Conservation (phyloP, 2,329 filamentous ascomycete genomes). For the Basipetospora chlamydospora region DNA sequence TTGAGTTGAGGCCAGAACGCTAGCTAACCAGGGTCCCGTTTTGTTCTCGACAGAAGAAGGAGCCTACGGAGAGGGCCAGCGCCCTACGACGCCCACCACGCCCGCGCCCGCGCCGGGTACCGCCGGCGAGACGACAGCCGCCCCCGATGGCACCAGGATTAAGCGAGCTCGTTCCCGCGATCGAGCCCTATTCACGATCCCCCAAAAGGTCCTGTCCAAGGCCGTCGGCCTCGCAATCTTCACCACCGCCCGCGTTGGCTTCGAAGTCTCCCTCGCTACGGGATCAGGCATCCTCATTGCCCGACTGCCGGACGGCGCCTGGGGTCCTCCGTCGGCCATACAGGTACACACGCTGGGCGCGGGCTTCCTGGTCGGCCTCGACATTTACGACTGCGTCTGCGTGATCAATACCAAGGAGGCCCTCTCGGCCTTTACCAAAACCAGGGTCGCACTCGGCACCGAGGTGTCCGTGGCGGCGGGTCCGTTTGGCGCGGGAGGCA, state of each 20-base stretch:
- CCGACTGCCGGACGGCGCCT: constrained; percentile 47
- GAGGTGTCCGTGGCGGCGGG: constrained; percentile 64
- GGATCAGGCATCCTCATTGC: constrained; percentile 52
- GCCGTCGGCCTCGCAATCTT: constrained; percentile 59
- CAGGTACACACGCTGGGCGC: constrained; percentile 67
- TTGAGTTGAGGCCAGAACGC: neutral
- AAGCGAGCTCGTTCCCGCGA: neutral
- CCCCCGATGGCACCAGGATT: constrained; percentile 19
- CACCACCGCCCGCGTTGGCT: constrained; percentile 52
- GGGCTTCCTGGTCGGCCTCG: constrained; percentile 67
- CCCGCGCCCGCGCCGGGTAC: too few relatives aligned
- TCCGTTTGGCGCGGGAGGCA: constrained; percentile 54
- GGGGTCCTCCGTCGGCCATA: constrained; percentile 74
- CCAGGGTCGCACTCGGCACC: constrained; percentile 62
- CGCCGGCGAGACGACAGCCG: too few relatives aligned
- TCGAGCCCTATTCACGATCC: constrained; percentile 35
- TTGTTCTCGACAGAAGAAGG: constrained; percentile 7
- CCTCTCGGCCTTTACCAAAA: constrained; percentile 59
- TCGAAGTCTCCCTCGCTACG: constrained; percentile 51
- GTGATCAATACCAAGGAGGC: constrained; percentile 71
- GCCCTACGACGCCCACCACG: neutral
- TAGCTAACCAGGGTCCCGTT: neutral
- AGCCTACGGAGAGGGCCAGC: constrained; percentile 15
- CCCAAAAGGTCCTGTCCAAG: constrained; percentile 44
- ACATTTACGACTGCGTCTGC: constrained; percentile 81